Conservation (phyloP, 2,329 filamentous ascomycete species). For the Sarocladium brachiariae region DNA sequence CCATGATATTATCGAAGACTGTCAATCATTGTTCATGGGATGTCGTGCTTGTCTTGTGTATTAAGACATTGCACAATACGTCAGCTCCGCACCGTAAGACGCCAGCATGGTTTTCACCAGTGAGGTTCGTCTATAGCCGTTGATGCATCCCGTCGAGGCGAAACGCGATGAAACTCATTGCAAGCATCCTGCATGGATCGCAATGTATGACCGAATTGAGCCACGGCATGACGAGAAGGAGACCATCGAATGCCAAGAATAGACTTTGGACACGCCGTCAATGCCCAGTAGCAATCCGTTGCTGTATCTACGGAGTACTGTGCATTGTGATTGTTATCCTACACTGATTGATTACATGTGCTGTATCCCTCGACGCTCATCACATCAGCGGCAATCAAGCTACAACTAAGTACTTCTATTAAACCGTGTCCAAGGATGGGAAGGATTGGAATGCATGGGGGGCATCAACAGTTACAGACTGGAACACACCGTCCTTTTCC, state of each 20-base stretch:
- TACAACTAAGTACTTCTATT: no score
- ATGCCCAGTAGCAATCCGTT: neutral
- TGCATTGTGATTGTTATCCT: no score
- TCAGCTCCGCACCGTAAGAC: no score
- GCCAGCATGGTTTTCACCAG: no score
- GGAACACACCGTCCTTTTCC: conserved; percentile 2
- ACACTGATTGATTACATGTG: no score
- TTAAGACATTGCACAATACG: no score
- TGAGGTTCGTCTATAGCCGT: no score
- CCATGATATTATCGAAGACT: no score
- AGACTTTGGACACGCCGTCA: conserved; percentile 5
- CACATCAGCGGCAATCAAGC: neutral
- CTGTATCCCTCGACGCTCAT: no score
- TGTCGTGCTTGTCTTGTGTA: no score
- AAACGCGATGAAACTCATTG: neutral
- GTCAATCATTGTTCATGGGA: no score
- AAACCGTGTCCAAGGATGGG: no score
- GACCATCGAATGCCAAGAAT: neutral
- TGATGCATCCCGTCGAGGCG: neutral
- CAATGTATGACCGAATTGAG: neutral
- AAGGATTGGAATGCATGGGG: neutral
- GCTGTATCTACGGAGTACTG: neutral
- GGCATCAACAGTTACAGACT: neutral
- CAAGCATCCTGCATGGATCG: neutral
- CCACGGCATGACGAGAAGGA: neutral